Base-by-base conservation (phyloP, 2,329 filamentous ascomycete genomes). In the Pseudogymnoascus sp. region DNA sequence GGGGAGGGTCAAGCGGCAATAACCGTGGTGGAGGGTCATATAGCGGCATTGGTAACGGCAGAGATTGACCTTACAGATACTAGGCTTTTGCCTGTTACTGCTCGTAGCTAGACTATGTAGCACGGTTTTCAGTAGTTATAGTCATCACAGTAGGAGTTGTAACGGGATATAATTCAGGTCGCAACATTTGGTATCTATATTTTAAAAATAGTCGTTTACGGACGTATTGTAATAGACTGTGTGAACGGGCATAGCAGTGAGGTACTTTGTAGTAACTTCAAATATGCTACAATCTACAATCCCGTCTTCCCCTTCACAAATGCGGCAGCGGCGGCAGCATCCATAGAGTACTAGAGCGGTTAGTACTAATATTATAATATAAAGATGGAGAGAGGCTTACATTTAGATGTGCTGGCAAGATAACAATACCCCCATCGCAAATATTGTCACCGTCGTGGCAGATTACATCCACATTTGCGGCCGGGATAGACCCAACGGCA, bases 381-480 rank as follows among this genome's bases (percentile, higher is more conserved):
- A 33, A 18, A 7, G 25, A 12, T 12, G 15, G 9, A 4, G 9
- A 7, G n/a, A 33, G 12, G n/a, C 25, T 33, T 53, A 53, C 47
- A 12, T 7, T 53, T 25, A 67, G 61, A 62, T 69, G 68, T 9
- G 66, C 47, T 5, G 61, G 18, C 9, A 64, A 28, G 15, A 68
- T 57, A 8, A 60, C 1, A 15, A 15, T 28, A 1, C 64, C 64
- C 9, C 62, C 59, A 8, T 41, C 38, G 43, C 68, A 69, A 35
- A 68, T 69, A 37, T 67, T 63, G 39, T 69, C 68, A 8, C 63
- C 63, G 7, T 58, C 25, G 53, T 69, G 64, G 58, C 68, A 70
- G 58, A 70, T 65, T 25, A 68, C 60, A 39, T 65, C 60, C 2
- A 64, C 66, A 14, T 67, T 67, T 12, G 5, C 61, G 6, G 66